Evolutionary conservation across 2,329 filamentous ascomycete genomes (phyloP).

Genomic region (Zymoseptoria passerinii): DNA sequence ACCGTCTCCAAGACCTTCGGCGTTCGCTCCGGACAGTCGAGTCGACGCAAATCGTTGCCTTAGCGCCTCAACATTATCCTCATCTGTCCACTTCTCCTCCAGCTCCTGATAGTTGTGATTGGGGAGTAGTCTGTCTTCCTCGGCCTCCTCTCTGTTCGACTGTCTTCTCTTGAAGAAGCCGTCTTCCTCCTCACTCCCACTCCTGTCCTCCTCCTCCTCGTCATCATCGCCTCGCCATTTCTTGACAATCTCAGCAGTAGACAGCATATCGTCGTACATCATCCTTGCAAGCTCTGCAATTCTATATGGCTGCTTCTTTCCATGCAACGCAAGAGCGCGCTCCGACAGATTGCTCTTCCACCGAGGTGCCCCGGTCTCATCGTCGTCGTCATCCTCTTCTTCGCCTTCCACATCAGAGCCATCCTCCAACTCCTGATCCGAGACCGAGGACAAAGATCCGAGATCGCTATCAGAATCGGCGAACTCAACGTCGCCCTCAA

Average conservation of each 20-base stretch:
- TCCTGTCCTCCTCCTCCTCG: constrained; percentile 42
- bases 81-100: constrained; percentile 75
- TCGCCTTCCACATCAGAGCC: constrained; percentile 33
- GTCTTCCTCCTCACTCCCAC: constrained; percentile 53
- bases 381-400: constrained; percentile 58
- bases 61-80: constrained; percentile 67
- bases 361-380: constrained; percentile 48
- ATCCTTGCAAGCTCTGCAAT: constrained; percentile 75
- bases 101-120: constrained; percentile 71
- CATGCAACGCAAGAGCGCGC: constrained; percentile 64
- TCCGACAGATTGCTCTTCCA: constrained; percentile 87
- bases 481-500: constrained; percentile 71
- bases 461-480: constrained; percentile 96
- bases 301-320: constrained; percentile 62
- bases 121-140: constrained; percentile 73
- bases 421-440: constrained; percentile 48
- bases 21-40: constrained; percentile 46
- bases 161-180: constrained; percentile 55
- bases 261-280: constrained; percentile 78
- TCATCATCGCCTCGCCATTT: constrained; percentile 67
- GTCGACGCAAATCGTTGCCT: constrained; percentile 67
- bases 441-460: constrained; percentile 67
- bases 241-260: constrained; percentile 64
- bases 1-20: constrained; percentile 44
- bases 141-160: constrained; percentile 39